Conservation (phyloP, 176 grass and related monocot genomes). For the Olyra latifolia region DNA sequence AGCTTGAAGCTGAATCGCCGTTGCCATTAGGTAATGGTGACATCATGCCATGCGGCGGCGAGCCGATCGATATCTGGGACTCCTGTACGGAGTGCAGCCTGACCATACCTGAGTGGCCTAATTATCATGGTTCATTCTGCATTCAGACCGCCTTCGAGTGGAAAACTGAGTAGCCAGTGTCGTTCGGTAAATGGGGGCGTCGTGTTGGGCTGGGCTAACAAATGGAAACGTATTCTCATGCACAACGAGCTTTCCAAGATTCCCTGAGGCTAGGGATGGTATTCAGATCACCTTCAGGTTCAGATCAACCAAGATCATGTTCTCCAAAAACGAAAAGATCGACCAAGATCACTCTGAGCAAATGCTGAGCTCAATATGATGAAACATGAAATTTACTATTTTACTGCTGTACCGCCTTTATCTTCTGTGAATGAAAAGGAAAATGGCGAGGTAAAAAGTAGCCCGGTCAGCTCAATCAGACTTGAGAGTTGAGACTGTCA, state of each 20-base stretch:
- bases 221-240: constrained; percentile 43
- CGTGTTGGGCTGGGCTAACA: constrained; percentile 13
- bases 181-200: constrained; percentile 23
- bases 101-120: constrained; percentile 30
- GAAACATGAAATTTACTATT: constrained; percentile 1
- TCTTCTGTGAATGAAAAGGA: constrained; percentile 1
- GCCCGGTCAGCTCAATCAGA: not conserved
- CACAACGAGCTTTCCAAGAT: constrained; percentile 38
- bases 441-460: constrained; percentile 12
- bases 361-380: constrained; percentile 46
- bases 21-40: constrained; percentile 32
- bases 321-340: not conserved
- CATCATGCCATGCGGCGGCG: constrained; percentile 10
- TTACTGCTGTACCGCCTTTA: not conserved
- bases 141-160: constrained; percentile 26
- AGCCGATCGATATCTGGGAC: constrained; percentile 1
- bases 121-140: constrained; percentile 8
- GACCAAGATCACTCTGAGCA: constrained; percentile 28
- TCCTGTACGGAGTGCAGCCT: constrained; percentile 41
- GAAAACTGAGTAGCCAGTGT: constrained; percentile 21
- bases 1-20: constrained; percentile 20
- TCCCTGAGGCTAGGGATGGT: constrained; percentile 1
- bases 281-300: constrained; percentile 20
- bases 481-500: constrained; percentile 10
- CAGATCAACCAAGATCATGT: not conserved